phyloP scores from a whole-genome alignment of 2,329 filamentous ascomycete species.

The Mycosphaerelloides madeirae region DNA sequence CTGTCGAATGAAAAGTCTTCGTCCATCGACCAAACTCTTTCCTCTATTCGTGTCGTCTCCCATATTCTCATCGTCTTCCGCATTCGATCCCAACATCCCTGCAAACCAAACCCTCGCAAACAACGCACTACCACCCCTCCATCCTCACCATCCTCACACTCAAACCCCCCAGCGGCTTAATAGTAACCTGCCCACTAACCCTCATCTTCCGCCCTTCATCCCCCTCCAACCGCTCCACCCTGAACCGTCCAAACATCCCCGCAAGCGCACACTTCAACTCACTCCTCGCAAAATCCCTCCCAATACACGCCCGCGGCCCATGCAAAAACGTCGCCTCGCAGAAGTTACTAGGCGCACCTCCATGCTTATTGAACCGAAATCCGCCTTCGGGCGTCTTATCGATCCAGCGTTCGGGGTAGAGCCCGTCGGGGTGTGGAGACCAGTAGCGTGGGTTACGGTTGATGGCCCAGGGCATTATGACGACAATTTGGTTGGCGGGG shows the following conservation, averaged over 20 bases:
- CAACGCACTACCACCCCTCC: too few relatives aligned
- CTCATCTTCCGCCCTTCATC: neutral
- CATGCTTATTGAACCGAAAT: constrained; percentile 1
- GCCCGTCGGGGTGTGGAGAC: constrained; percentile 34
- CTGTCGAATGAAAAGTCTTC: too few relatives aligned
- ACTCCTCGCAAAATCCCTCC: constrained; percentile 7
- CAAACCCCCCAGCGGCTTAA: too few relatives aligned
- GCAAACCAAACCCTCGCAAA: too few relatives aligned
- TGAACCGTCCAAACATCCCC: neutral
- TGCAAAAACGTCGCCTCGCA: constrained; percentile 37
- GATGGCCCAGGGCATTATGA: constrained; percentile 37
- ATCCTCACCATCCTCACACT: too few relatives aligned
- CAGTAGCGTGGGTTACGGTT: constrained; percentile 37
- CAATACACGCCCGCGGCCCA: constrained; percentile 12
- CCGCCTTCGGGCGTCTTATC: constrained; percentile 4
- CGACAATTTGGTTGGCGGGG: constrained; percentile 32
- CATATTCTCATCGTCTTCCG: too few relatives aligned
- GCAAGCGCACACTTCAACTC: constrained; percentile 8
- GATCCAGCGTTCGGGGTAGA: constrained; percentile 20
- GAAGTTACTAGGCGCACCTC: constrained; percentile 27
- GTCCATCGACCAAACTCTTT: too few relatives aligned
- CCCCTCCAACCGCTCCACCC: neutral
- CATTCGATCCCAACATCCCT: too few relatives aligned
- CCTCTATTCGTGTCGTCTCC: too few relatives aligned
- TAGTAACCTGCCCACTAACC: too few relatives aligned